These are phyloP conservation scores for Stemphylium lycopersici DNA, from an alignment of 2,329 filamentous ascomycete species.

Conservation along the genomic window DNA sequence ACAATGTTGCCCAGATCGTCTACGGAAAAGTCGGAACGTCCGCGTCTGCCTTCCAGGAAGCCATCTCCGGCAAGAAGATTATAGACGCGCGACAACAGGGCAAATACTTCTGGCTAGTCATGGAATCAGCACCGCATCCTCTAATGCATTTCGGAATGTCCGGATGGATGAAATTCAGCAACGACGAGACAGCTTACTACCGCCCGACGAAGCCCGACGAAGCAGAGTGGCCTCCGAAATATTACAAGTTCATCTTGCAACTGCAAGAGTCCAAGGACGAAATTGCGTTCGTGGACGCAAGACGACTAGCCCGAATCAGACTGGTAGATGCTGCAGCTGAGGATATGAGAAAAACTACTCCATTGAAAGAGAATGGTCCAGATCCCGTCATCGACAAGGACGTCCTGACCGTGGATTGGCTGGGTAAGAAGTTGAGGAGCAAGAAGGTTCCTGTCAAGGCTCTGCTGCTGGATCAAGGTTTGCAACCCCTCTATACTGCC, in stretches of 20 bases:
- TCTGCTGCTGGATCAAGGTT: conserved; percentile 77
- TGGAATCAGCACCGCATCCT: conserved; percentile 78
- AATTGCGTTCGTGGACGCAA: conserved; percentile 81
- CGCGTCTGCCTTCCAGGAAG: conserved; percentile 73
- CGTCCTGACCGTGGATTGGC: conserved; percentile 75
- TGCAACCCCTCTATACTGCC: background rate
- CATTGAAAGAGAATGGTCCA: conserved; percentile 89
- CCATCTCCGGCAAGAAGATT: conserved; percentile 76
- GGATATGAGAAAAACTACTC: conserved; percentile 76
- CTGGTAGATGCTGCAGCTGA: conserved; percentile 80
- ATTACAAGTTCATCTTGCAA: conserved; percentile 82
- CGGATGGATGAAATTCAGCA: conserved; percentile 82
- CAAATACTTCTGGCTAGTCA: conserved; percentile 95
- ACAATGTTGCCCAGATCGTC: conserved; percentile 60
- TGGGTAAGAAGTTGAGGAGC: conserved; percentile 71
- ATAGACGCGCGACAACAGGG: conserved; percentile 80
- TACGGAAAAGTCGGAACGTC: conserved; percentile 91
- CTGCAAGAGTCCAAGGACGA: conserved; percentile 67
- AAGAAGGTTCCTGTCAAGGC: conserved; percentile 90
- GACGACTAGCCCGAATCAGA: conserved; percentile 78
- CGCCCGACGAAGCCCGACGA: conserved; percentile 65
- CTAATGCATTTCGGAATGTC: conserved; percentile 82
- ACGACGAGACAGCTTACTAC: conserved; percentile 80
- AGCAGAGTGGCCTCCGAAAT: conserved; percentile 84
- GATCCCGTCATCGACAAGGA: conserved; percentile 87